phyloP scores from a whole-genome alignment of 2,329 filamentous ascomycete species.

The Cladosporium oxysporum region DNA sequence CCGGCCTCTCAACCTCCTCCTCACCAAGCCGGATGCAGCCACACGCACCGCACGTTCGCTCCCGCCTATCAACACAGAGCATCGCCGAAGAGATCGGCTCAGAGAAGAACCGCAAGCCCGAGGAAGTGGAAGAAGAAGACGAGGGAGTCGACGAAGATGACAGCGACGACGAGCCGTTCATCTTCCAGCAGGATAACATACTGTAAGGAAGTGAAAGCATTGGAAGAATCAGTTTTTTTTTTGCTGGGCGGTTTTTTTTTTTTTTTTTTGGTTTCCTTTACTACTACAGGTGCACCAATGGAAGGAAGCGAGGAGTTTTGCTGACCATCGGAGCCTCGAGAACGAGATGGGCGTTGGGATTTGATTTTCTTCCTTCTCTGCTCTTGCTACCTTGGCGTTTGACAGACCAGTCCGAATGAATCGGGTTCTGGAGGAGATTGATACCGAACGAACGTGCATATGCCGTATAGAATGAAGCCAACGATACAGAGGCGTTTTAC shows the following conservation, averaged over 20 bases:
- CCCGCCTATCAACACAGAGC: conserved; percentile 87
- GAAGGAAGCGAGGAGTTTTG: conserved; percentile 2
- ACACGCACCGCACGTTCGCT: conserved; percentile 90
- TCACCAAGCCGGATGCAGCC: conserved; percentile 88
- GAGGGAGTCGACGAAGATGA: conserved; percentile 20
- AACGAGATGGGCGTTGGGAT: neutral
- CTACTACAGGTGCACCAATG: neutral
- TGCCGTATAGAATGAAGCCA: conserved; percentile 18
- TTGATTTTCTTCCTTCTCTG: neutral
- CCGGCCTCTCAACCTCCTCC: conserved; percentile 75
- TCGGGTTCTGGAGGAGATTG: neutral
- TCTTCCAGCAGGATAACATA: conserved; percentile 27
- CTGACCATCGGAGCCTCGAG: neutral
- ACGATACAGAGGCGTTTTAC: conserved; percentile 1
- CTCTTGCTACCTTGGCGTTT: neutral
- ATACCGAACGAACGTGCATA: conserved; percentile 8
- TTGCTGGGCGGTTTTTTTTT: neutral
- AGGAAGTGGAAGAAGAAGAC: conserved; percentile 26
- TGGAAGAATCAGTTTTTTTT: neutral
- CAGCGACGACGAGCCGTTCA: conserved; percentile 33
- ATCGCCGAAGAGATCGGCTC: conserved; percentile 60
- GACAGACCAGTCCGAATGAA: neutral
- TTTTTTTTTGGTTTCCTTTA: neutral
- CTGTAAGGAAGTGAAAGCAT: neutral
- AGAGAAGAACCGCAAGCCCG: conserved; percentile 26